Evolutionary conservation across 148 eudicot genomes (phyloP), one percentile per base, ranked within the genome.

Genomic region (Silene conica): DNA sequence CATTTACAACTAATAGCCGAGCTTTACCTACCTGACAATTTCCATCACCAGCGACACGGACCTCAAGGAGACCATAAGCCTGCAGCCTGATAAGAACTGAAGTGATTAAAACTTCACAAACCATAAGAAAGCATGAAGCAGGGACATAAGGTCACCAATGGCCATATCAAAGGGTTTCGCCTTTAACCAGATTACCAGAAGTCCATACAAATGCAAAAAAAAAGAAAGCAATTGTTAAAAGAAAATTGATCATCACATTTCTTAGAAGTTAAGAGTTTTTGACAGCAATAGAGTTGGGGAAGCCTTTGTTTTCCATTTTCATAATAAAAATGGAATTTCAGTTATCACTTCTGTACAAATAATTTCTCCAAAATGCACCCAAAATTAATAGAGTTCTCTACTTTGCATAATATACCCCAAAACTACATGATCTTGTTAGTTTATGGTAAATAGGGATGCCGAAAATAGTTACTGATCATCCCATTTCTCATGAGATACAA

Each of bases 21-120:
- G 81, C 50, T 76, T 70, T 66, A 80, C 86, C 60, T 70, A 92
- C 96, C 95, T 93, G 98, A 81, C 98, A 93, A 86, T 93, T 93
- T 71, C 98, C 98, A 85, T 93, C 98, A 69, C 98, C 98, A 23
- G 93, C 87, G 71, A 93, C 93, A 79, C 77, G 85, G 74, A 90
- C 90, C 80, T 93, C 98, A 73, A 71, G 87, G 43, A 93, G 81
- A 68, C 93, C 93, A 80, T 93, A 89, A 66, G 83, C 83, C 64
- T 82, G 85, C 63, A 93, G 64, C 88, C 97, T 92, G 90, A 72
- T 65, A 82, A 68, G 50, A 48, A 67, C 38, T 67, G 61, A 13
- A 48, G 45, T 19, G 18, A 21, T 56, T 25, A 56, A 75, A 71
- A 19, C 1, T 13, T 8, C 14, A 45, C 11, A 50, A 58, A 50